Evolutionary conservation across 495 filamentous ascomycete species (phyloP), one percentile per base, ranked within the genome.

Genomic region (Podospora comata): DNA sequence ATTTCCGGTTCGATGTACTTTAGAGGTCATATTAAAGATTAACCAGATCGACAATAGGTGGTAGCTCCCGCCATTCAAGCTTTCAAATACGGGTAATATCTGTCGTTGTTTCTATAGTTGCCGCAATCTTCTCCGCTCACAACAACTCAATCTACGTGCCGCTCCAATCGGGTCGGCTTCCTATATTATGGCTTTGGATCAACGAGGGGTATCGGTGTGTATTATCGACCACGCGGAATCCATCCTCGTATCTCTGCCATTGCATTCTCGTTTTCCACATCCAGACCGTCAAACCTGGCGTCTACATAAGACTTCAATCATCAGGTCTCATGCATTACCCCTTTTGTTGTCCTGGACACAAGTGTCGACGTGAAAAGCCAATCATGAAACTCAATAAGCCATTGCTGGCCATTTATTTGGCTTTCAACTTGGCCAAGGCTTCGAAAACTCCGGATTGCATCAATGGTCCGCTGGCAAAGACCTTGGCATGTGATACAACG

Each of bases 391-490:
- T 32, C 1, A 11, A 16, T 11, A 48, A 48, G 9, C 2, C 39
- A 48, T 13, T 39, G 0, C 48, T 63, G 61, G 61, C 18, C 11
- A 48, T 15, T n/a, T 11, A 16, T 19, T 48, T 44, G 27, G n/a
- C 18, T 23, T 20, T 32, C 34, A 18, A 26, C 32, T 39, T 28
- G 30, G 30, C 1, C 20, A 18, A 32, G 2, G 30, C 26, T 18
- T 67, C 61, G n/a, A 19, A 44, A 23, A 39, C 15, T 48, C 61
- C 61, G 2, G 61, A 63, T 23, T 63, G 61, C 20, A 19, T 48
- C 19, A 63, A 34, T 61, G 59, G 59, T 9, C 59, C 59, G 9
- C 61, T 63, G 4, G 61, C 61, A 44, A n/a, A 30, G 7, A 63
- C 20, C 32, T 20, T 18, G 20, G 15, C 34, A 63, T 63, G 61